Evolutionary conservation across 2,329 filamentous ascomycete genomes (phyloP).

Genomic region (Metarhizium humberi): DNA sequence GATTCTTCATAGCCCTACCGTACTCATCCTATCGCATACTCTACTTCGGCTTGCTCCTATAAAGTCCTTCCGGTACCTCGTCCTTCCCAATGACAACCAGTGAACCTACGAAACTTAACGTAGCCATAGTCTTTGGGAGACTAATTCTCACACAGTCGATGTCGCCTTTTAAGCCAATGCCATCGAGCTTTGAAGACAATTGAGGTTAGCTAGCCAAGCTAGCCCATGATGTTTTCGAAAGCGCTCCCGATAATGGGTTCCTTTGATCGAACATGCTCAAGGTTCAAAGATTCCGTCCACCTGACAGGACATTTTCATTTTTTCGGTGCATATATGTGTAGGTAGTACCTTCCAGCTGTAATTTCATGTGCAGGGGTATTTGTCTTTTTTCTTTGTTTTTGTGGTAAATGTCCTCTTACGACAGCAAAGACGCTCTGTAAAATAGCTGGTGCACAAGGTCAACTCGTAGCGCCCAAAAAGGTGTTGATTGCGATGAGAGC

Average conservation of each 20-base stretch:
- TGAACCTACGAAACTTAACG: no score
- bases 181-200: not conserved
- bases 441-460: not conserved
- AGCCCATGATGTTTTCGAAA: not conserved
- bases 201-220: not conserved
- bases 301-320: not conserved
- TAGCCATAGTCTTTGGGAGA: not conserved
- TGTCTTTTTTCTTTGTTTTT: conserved; percentile 1
- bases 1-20: conserved; percentile 17
- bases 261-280: not conserved
- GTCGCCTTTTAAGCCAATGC: not conserved
- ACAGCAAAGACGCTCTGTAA: not conserved
- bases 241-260: not conserved
- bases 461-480: not conserved
- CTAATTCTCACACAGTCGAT: not conserved
- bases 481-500: conserved; percentile 1
- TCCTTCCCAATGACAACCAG: not conserved
- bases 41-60: not conserved
- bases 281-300: not conserved
- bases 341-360: not conserved
- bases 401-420: conserved; percentile 4
- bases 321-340: not conserved
- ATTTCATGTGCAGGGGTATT: not conserved
- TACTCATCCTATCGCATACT: conserved; percentile 4
- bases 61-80: not conserved